Conservation (phyloP, 108 stramenopile genomes). For the Pseudonitzschia delicatissima region DNA sequence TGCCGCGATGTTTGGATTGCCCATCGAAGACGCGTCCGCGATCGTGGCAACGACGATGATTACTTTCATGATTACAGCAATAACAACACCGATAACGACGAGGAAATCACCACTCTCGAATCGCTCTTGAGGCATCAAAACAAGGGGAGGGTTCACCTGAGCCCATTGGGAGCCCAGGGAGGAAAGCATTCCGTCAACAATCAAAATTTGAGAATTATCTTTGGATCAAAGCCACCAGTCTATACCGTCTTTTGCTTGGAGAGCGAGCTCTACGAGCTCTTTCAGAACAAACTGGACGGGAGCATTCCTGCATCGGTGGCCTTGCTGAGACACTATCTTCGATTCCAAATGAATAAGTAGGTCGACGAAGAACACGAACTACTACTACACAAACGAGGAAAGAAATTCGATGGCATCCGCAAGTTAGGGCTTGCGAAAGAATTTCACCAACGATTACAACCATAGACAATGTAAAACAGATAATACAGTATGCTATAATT, state of each 20-base stretch:
- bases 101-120: conserved; percentile 41
- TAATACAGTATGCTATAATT: too few relatives aligned
- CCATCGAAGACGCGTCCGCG: conserved; percentile 39
- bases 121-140: conserved; percentile 36
- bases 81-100: neutral
- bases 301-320: conserved; percentile 24
- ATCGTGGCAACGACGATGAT: neutral
- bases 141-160: conserved; percentile 11
- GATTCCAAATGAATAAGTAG: conserved; percentile 10
- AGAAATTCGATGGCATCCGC: too few relatives aligned
- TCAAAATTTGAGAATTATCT: conserved; percentile 66
- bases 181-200: conserved; percentile 27
- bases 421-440: too few relatives aligned
- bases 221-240: conserved; percentile 50
- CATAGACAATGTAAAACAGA: too few relatives aligned
- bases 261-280: conserved; percentile 36
- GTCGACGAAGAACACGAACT: too few relatives aligned
- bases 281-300: conserved; percentile 14
- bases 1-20: conserved; percentile 83
- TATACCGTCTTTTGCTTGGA: conserved; percentile 43
- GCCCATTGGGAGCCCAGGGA: conserved; percentile 55
- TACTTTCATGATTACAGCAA: conserved; percentile 21
- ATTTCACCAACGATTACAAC: too few relatives aligned
- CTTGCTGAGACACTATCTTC: conserved; percentile 9
- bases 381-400: too few relatives aligned